Percentiles rank a stretch among this genome's conserved stretches.
Conservation (phyloP, 192 early-diverging fungal species). For the Paraglomus occultum region DNA sequence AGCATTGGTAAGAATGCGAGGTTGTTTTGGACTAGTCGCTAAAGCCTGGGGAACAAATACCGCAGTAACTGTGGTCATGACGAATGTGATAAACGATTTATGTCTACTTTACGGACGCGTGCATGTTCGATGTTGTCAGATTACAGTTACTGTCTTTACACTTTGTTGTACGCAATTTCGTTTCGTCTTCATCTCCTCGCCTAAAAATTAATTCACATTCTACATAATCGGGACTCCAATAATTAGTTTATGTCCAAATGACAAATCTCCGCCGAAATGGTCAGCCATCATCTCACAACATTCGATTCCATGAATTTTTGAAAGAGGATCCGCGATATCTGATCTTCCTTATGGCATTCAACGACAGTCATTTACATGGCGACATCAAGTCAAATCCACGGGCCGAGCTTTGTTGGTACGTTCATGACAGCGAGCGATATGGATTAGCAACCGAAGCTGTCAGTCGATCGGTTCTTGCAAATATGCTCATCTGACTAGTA, state of each 20-base stretch:
- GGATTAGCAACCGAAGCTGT: not conserved
- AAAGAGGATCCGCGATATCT: constrained; percentile 59
- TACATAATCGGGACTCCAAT: too few species aligned
- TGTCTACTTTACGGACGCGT: too few species aligned
- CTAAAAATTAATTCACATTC: too few species aligned
- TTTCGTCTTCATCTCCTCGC: too few species aligned
- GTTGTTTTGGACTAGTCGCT: too few species aligned
- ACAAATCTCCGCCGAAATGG: constrained; percentile 27
- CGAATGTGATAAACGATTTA: too few species aligned
- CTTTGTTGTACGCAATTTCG: too few species aligned
- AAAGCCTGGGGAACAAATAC: too few species aligned
- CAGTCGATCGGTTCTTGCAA: not conserved
- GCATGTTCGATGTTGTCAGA: too few species aligned
- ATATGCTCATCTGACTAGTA: not conserved
- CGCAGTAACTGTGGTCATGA: too few species aligned
- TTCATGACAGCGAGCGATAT: not conserved
- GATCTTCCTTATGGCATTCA: constrained; percentile 62
- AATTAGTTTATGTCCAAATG: constrained; percentile 25
- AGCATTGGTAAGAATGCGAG: not conserved
- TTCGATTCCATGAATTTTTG: constrained; percentile 64
- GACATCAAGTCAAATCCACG: constrained; percentile 64
- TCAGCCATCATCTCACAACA: constrained; percentile 24
- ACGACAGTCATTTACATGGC: constrained; percentile 66
- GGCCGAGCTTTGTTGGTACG: constrained; percentile 66
- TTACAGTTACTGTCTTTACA: too few species aligned